Base-by-base conservation (phyloP, 257 asterid genomes). In the Echium plantagineum region DNA sequence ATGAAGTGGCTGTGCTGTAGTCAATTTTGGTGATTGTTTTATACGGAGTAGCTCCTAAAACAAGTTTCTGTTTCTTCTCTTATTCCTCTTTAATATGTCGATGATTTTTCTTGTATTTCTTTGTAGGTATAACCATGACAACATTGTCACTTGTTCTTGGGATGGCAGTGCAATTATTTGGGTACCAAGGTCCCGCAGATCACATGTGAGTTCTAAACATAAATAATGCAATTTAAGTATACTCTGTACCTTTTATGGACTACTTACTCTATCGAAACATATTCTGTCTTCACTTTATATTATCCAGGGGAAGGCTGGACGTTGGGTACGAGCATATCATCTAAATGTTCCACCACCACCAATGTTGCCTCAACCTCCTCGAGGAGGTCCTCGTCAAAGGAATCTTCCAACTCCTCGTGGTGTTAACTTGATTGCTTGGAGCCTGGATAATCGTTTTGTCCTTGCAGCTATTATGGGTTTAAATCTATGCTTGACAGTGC, bases 91-190 rank as follows among this genome's bases (percentile, higher is more conserved):
- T 21, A 10, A n/a, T 26, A 5, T 7, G 15, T 38, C 5, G 17
- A 30, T 21, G 17, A 24, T 35, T 9, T 55, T 51, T 26, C 30
- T 2, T 51, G 38, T 18, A 24, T 31, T 68, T 48, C 2, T 19
- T 65, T 78, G 72, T 71, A 91, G 96, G 96, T 85, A 77, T 77
- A 83, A 80, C 78, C 94, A 91, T 63, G 95, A 88, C 65, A 91
- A 88, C 71, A 91, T 91, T 26, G 98, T 91, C 62, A 88, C 98
- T 10, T 91, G 98, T 71, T 91, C 98, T 67, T 94, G 98, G 52
- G 98, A 91, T 77, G 98, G 98, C 65, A 91, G 98, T 71, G 98
- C 98, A n/a, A n/a, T n/a, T n/a, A n/a, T n/a, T n/a, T n/a, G n/a
- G n/a, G n/a, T n/a, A n/a, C n/a, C n/a, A n/a, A 85, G 91, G 80